Base-by-base conservation (phyloP, 2,329 filamentous ascomycete genomes). In the Biscogniauxia mediterranea region DNA sequence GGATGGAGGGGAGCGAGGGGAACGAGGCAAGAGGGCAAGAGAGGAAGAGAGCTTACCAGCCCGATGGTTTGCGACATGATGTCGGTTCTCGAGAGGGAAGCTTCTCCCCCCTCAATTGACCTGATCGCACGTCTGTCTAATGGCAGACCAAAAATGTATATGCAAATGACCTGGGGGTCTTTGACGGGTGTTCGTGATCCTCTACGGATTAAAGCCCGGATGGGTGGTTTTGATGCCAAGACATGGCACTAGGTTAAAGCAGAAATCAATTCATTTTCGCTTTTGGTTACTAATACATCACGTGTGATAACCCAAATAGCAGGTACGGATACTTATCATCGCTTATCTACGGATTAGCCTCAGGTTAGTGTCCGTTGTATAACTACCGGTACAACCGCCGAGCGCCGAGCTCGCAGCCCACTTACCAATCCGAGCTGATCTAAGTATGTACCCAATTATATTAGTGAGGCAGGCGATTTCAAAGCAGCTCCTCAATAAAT, bases 31-130 rank as follows among this genome's bases (percentile, higher is more conserved):
- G n/a, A n/a, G n/a, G n/a, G 54, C 6, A 55, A 57, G 55, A 21
- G 56, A 26, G 38, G 59, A 51, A 59, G 52, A 52, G 65, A 76
- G 70, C 81, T 73, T 85, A 93, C 91, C 76, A 89, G 80, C 72
- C 91, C 91, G 73, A 93, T 80, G 67, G 86, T 89, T 83, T 93
- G 90, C 69, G 91, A 93, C 91, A 94, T 94, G 52, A 61, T 80
- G 75, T 69, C 66, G 68, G 68, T 63, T 67, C 61, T 69, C 57
- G 69, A 69, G 70, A 67, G 68, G 71, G 69, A 28, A 13, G 7
- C 11, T 62, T 64, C 58, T 51, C 71, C 75, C 73, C 73, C 73
- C 72, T 70, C 71, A 57, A 55, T 61, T 26, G 50, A 56, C 56
- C 55, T 55, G 6, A 7, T 46, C 17, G 5, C 5, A 46, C 17